Base-by-base conservation (phyloP, 2,329 filamentous ascomycete species). In the Fusarium sambucinum region DNA sequence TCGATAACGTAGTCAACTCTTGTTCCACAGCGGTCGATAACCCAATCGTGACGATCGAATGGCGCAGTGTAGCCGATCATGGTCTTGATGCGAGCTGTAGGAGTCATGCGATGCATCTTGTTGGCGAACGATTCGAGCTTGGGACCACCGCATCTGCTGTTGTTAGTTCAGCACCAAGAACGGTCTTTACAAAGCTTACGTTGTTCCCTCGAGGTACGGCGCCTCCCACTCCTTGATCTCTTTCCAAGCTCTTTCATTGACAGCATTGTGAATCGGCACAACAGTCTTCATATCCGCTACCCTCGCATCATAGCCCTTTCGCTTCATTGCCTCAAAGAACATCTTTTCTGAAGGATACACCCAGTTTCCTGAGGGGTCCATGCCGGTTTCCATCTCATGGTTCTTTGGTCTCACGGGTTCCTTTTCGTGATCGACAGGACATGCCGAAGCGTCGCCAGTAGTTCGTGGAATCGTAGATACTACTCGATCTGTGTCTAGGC, bases 1-100 rank as follows among this genome's bases (percentile, higher is more conserved):
- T 99, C 96, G 78, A 99, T 99, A 38, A 99, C 91, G 77, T 99
- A 99, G 74, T 98, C 96, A 48, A 99, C 82, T 74, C 88, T 88
- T 21, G 84, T 90, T 30, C 92, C 95, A 77, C 96, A 98, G 52
- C 96, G 86, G 80, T 99, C 94, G 35, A 99, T 90, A 25, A 97
- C 89, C 96, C 96, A 99, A 79, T 99, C 96, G 78, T 99, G 96
- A 29, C 96, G 86, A 80, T 99, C 96, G 79, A 99, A 99, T 2
- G 96, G 96, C 54, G 90, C 85, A 62, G 91, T 90, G 79, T 97
- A 98, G n/a, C 96, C 96, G 55, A 97, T 81, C 59, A 94, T 80
- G 6, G 90, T 92, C 79, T 97, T 96, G 70, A 96, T 79, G 60
- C 94, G 85, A 4, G 96, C 96, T 64, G 90, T 90, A 0, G 96